A percentile compares a stretch with the other conserved stretches of the same genome.
Conservation (phyloP, 2,329 filamentous ascomycete genomes). For the Cytospora leucostoma region DNA sequence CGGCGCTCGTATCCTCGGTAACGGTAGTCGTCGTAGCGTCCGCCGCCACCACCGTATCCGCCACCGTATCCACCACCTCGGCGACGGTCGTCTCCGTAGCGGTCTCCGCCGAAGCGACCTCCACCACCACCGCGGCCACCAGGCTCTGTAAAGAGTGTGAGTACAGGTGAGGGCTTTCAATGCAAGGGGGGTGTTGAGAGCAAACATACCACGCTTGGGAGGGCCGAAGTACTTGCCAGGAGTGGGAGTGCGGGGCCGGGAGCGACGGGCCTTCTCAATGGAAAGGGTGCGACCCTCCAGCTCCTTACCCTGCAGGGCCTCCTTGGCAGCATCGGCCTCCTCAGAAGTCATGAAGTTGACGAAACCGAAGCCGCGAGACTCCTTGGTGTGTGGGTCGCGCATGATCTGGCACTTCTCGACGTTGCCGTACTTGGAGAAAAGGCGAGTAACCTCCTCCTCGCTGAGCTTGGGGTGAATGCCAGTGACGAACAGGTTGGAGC, state of each 20-base stretch:
- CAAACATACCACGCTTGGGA: constrained; percentile 84
- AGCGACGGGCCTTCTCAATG: constrained; percentile 97
- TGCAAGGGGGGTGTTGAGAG: constrained; percentile 42
- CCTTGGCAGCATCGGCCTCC: constrained; percentile 94
- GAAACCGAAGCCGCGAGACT: constrained; percentile 98
- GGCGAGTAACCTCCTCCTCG: constrained; percentile 86
- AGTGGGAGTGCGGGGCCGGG: constrained; percentile 90
- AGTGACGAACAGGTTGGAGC: constrained; percentile 98
- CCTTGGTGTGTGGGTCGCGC: constrained; percentile 96
- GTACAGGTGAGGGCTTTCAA: constrained; percentile 40
- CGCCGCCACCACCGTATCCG: constrained; percentile 47
- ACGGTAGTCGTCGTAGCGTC: constrained; percentile 43
- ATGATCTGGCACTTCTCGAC: constrained; percentile 99
- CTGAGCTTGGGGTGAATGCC: constrained; percentile 92
- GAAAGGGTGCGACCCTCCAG: constrained; percentile 94
- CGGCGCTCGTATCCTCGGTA: constrained; percentile 31
- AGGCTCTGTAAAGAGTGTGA: constrained; percentile 49
- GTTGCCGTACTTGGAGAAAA: constrained; percentile 98
- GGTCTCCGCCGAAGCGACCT: constrained; percentile 53
- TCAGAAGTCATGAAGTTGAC: constrained; percentile 98
- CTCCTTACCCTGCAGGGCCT: constrained; percentile 90
- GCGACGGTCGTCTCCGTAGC: constrained; percentile 63
- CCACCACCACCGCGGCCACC: constrained; percentile 54
- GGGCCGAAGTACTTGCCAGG: constrained; percentile 99
- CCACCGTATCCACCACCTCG: constrained; percentile 62